A percentile compares a stretch with the other conserved stretches of the same genome.
Evolutionary conservation across 2,329 filamentous ascomycete genomes (phyloP).

Genomic region (Fusarium tanahbumbuense): DNA sequence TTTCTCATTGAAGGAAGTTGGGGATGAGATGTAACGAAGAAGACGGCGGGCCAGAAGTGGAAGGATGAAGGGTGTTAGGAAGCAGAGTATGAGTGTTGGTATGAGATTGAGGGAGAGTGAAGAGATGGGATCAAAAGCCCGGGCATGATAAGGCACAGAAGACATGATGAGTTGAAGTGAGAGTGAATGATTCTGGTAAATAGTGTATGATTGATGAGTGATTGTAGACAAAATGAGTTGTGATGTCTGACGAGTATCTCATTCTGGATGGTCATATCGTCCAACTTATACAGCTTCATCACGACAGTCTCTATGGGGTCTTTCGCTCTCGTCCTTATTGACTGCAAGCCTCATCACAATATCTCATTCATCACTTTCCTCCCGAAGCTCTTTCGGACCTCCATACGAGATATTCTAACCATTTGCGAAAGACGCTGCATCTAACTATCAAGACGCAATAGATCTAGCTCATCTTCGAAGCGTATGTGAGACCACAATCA

Average conservation of each 20-base stretch:
- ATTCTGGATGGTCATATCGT: neutral
- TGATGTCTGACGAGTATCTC: neutral
- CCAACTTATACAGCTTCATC: constrained; percentile 15
- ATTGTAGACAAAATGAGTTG: neutral
- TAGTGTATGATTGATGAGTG: neutral
- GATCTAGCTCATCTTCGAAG: neutral
- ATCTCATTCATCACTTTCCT: neutral
- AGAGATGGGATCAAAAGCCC: constrained; percentile 5
- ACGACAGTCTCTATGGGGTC: neutral
- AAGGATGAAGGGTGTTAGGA: constrained; percentile 9
- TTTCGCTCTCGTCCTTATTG: neutral
- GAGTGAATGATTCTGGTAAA: neutral
- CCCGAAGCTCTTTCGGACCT: neutral
- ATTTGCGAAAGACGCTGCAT: constrained; percentile 1
- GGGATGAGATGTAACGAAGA: constrained; percentile 1
- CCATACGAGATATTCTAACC: neutral
- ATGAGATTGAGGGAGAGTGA: constrained; percentile 19
- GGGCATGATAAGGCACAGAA: neutral
- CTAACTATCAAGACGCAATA: neutral
- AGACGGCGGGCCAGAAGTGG: constrained; percentile 9
- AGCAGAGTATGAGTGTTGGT: constrained; percentile 18
- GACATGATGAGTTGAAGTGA: constrained; percentile 2
- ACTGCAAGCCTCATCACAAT: neutral
- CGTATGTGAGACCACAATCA: neutral
- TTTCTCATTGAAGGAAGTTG: constrained; percentile 18